A percentile compares a stretch with the other conserved stretches of the same genome.
phyloP scores from a whole-genome alignment of 176 grass and related monocot genomes.

The Juncus effusus region DNA sequence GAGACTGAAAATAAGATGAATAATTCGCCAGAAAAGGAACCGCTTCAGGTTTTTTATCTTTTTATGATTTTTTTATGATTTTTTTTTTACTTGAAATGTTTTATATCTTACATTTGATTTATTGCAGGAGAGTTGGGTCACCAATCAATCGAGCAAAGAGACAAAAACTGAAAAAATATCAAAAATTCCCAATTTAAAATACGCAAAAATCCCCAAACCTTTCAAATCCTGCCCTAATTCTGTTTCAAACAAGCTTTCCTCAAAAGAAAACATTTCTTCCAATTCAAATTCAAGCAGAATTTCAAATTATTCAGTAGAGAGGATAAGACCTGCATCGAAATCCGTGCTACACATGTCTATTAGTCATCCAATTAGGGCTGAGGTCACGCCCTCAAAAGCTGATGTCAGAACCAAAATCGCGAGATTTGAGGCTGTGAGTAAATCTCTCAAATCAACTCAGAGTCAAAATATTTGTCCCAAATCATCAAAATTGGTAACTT shows the following conservation, averaged over 20 bases:
- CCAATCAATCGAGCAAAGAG: conserved; percentile 33
- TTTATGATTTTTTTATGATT: not conserved
- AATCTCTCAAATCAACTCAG: conserved; percentile 7
- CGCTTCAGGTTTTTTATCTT: conserved; percentile 26
- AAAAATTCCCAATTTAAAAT: conserved; percentile 30
- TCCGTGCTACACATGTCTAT: conserved; percentile 29
- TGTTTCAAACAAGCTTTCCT: conserved; percentile 11
- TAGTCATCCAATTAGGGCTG: conserved; percentile 20
- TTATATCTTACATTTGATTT: not conserved
- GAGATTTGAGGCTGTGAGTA: conserved; percentile 41
- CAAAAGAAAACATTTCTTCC: conserved; percentile 55
- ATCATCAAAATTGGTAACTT: conserved; percentile 36
- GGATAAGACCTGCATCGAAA: conserved; percentile 28
- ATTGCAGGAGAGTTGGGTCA: conserved; percentile 57
- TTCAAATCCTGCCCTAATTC: conserved; percentile 27
- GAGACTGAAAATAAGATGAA: not conserved
- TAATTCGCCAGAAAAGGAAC: conserved; percentile 21
- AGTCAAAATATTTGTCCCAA: conserved; percentile 16
- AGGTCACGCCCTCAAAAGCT: conserved; percentile 25
- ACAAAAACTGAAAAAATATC: conserved; percentile 28
- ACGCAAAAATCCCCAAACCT: conserved; percentile 37
- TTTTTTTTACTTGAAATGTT: not conserved
- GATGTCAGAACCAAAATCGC: conserved; percentile 20
- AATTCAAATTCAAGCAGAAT: conserved; percentile 17
- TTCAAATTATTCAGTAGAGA: conserved; percentile 14